phyloP scores from a whole-genome alignment of 768 basidiomycete species.

The Suillus decipiens region DNA sequence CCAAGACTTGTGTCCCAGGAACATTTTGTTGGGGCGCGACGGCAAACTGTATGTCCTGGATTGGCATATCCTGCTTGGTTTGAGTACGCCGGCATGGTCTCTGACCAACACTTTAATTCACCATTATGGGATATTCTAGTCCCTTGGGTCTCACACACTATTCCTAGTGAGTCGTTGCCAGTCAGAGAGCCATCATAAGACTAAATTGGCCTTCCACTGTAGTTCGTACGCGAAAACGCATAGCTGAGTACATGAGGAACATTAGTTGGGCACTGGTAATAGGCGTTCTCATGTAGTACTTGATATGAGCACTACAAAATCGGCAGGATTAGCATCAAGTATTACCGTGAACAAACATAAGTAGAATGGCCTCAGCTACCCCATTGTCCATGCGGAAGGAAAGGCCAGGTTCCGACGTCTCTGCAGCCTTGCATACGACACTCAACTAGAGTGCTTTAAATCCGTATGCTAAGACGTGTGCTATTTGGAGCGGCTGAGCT shows the following conservation, averaged over 20 bases:
- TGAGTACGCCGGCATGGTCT: conserved; percentile 17
- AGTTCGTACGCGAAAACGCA: background rate
- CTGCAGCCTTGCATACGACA: background rate
- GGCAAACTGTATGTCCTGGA: conserved; percentile 20
- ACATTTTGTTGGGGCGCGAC: conserved; percentile 22
- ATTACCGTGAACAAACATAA: too few species aligned
- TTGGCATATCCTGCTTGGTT: conserved; percentile 28
- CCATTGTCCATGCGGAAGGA: background rate
- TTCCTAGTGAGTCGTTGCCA: background rate
- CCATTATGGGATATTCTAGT: background rate
- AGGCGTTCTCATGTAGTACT: background rate
- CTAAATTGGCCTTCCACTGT: background rate
- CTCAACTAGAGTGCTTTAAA: background rate
- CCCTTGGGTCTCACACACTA: background rate
- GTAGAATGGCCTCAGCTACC: background rate
- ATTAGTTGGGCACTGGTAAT: background rate
- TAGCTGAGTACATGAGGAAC: background rate
- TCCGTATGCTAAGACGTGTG: background rate
- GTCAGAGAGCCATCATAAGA: background rate
- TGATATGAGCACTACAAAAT: too few species aligned
- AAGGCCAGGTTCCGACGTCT: background rate
- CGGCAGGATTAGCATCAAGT: background rate
- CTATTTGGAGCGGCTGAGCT: background rate
- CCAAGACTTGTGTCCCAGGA: conserved; percentile 22
- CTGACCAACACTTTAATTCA: background rate